A percentile compares a stretch with the other conserved stretches of the same genome.
These are phyloP conservation scores for Hysterium pulicare DNA, from an alignment of 2,329 filamentous ascomycete species.

Conservation along the genomic window DNA sequence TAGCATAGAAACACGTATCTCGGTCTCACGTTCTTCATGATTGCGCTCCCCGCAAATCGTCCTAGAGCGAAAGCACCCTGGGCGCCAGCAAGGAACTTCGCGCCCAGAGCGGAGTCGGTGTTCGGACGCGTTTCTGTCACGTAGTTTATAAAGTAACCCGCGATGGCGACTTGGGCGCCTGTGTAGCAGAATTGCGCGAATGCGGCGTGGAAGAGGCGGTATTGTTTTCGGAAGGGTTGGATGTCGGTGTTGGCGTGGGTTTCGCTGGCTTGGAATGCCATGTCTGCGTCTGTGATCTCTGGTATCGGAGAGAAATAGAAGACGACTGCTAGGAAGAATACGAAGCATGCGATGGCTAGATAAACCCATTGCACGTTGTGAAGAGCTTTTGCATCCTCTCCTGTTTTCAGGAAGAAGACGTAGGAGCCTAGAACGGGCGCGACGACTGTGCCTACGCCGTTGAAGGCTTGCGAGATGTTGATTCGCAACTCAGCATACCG, in stretches of 20 bases:
- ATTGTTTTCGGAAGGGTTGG: constrained; percentile 58
- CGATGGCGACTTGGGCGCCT: constrained; percentile 63
- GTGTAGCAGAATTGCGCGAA: constrained; percentile 79
- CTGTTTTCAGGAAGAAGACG: constrained; percentile 50
- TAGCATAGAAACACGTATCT: constrained; percentile 70
- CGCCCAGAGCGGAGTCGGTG: constrained; percentile 51
- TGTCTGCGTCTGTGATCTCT: constrained; percentile 70
- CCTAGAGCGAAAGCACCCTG: constrained; percentile 71
- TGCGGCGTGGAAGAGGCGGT: constrained; percentile 71
- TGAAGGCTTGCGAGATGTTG: constrained; percentile 57
- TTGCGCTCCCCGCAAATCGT: constrained; percentile 62
- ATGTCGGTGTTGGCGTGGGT: constrained; percentile 37
- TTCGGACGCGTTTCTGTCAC: constrained; percentile 46
- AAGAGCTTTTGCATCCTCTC: constrained; percentile 38
- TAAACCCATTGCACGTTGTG: constrained; percentile 60
- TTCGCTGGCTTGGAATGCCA: constrained; percentile 54
- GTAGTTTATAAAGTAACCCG: constrained; percentile 44
- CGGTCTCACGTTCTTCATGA: constrained; percentile 66
- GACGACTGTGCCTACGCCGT: constrained; percentile 55
- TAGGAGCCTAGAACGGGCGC: constrained; percentile 54
- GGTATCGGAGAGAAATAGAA: constrained; percentile 62
- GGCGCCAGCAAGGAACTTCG: constrained; percentile 70
- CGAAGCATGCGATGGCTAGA: constrained; percentile 56
- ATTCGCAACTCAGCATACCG: constrained; percentile 57
- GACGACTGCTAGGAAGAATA: constrained; percentile 50